Base-by-base conservation (phyloP, 108 stramenopile genomes). In the Pseudonitzschia multiseries region DNA sequence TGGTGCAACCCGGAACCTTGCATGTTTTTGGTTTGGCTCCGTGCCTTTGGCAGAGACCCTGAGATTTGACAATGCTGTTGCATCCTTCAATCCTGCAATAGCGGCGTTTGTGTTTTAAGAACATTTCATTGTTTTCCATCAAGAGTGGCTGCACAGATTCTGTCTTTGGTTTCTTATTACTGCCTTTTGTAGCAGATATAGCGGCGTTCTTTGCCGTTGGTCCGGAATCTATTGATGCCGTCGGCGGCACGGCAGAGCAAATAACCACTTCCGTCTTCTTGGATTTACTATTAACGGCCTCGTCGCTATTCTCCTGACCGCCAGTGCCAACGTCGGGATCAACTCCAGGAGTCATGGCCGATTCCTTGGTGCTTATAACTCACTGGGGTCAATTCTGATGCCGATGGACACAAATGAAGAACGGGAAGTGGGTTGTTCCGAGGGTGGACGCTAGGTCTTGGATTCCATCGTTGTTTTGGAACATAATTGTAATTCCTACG, bases 31-130 rank as follows among this genome's bases (percentile, higher is more conserved):
- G 80, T 52, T 83, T 86, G 74, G 86, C 86, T 5, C 86, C 86
- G 59, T 86, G 86, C 14, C 83, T 71, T 67, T 86, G 86, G 71
- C 86, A 86, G 33, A 86, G 63, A 14, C 86, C 86, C 73, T 88
- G 87, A 36, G 90, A 86, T 69, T 91, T 91, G 70, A 91, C 86
- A 41, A 80, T 82, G 17, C 76, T 79, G 60, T 77, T 66, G 71
- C 90, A 91, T 43, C 81, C 84, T 12, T 82, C 79, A 20, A 60
- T 54, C 4, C 76, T 76, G 68, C 90, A 91, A 52, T 79, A 85
- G 20, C 90, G 85, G 26, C 84, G 74, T 43, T 86, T 85, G 72
- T 83, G 82, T 61, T 86, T 89, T 18, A 87, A 41, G 48, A 62
- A 62, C 13, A 59, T 27, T 31, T 48, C 46, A 10, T 48, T 48